Evolutionary conservation across 768 basidiomycete species (phyloP).

Genomic region (Suillus subluteus): DNA sequence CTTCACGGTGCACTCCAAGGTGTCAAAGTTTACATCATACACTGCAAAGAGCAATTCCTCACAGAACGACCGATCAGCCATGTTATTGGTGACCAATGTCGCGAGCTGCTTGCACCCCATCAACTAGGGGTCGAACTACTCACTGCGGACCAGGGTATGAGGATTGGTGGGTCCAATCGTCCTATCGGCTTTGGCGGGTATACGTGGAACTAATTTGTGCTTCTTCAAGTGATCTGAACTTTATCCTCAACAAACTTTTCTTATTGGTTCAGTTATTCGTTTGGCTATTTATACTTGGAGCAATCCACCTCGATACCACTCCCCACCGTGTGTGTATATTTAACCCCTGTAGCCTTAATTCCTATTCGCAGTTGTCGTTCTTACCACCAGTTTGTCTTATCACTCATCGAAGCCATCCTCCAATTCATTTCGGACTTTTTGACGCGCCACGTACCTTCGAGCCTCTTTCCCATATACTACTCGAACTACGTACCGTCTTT

Average conservation of each 20-base stretch:
- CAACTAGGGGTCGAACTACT: conserved; percentile 74
- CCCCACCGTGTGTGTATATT: conserved; percentile 34
- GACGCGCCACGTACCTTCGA: conserved; percentile 2
- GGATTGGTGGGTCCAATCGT: conserved; percentile 60
- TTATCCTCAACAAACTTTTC: conserved; percentile 1
- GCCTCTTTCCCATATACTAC: neutral
- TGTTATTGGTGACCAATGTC: conserved; percentile 76
- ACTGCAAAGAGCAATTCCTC: conserved; percentile 80
- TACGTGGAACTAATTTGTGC: neutral
- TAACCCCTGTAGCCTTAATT: conserved; percentile 44
- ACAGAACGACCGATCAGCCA: conserved; percentile 57
- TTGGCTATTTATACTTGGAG: conserved; percentile 18
- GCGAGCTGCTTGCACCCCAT: conserved; percentile 57
- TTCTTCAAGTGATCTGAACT: conserved; percentile 40
- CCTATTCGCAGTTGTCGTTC: conserved; percentile 6
- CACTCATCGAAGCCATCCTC: neutral
- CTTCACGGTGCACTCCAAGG: conserved; percentile 58
- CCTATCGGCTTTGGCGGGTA: conserved; percentile 7
- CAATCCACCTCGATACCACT: conserved; percentile 23
- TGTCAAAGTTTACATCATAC: conserved; percentile 76
- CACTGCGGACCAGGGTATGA: conserved; percentile 79
- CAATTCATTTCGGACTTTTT: neutral
- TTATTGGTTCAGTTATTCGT: conserved; percentile 16
- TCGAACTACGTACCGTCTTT: neutral
- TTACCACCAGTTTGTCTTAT: conserved; percentile 9